Evolutionary conservation across 2,329 filamentous ascomycete genomes (phyloP).

Genomic region (Gliomastix tumulicola): DNA sequence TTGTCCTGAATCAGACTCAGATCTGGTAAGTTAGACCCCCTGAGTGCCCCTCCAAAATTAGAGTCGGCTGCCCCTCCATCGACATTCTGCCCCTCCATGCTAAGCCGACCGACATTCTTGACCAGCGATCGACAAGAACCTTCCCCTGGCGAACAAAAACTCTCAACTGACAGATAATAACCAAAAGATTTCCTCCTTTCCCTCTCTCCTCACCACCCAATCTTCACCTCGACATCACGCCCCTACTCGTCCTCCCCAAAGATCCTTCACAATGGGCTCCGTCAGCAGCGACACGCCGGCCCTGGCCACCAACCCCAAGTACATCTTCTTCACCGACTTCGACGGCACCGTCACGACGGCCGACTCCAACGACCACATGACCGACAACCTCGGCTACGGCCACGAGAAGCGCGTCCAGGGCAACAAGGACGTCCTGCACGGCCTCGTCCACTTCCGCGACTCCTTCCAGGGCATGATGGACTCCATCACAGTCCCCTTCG

Average conservation of each 20-base stretch:
- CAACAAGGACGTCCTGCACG: constrained; percentile 71
- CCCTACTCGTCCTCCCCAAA: too few relatives aligned
- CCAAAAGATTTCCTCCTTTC: too few relatives aligned
- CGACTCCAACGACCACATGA: constrained; percentile 66
- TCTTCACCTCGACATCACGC: too few relatives aligned
- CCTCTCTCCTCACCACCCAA: too few relatives aligned
- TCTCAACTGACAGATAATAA: too few relatives aligned
- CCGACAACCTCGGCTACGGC: constrained; percentile 88
- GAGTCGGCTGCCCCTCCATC: constrained; percentile 6
- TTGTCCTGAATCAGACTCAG: too few relatives aligned
- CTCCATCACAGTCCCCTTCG: constrained; percentile 72
- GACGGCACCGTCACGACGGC: constrained; percentile 86
- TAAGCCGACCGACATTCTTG: too few relatives aligned
- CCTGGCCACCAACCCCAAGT: constrained; percentile 65
- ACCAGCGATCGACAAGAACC: too few relatives aligned
- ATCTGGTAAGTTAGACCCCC: too few relatives aligned
- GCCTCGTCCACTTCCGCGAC: constrained; percentile 69
- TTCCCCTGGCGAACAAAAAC: too few relatives aligned
- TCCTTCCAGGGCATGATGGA: constrained; percentile 90
- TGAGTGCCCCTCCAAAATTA: constrained; percentile 5
- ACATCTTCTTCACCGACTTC: constrained; percentile 99
- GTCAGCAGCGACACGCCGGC: constrained; percentile 42
- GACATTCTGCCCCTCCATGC: constrained; percentile 1
- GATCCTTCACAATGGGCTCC: constrained; percentile 32
- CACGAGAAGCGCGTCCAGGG: constrained; percentile 59